Conservation (phyloP, 768 basidiomycete genomes). For the Clitopilus hobsonii region DNA sequence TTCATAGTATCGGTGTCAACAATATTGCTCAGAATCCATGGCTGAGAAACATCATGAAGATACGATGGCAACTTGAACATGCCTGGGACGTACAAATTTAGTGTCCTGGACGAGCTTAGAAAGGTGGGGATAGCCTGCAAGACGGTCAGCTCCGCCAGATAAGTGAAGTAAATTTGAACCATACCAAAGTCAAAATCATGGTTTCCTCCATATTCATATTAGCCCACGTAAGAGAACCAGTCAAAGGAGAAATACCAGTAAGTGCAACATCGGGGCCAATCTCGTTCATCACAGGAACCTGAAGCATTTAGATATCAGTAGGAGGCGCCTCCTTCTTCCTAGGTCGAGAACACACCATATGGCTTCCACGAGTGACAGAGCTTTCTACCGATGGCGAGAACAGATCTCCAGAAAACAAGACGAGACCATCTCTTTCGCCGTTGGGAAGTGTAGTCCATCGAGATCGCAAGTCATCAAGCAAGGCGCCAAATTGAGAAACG, state of each 20-base stretch:
- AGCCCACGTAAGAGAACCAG: conserved; percentile 1
- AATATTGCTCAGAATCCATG: conserved; percentile 90
- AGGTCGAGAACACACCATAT: conserved; percentile 57
- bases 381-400: conserved; percentile 87
- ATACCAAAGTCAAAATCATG: conserved; percentile 94
- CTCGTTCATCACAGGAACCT: conserved; percentile 85
- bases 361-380: conserved; percentile 83
- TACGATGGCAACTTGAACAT: conserved; percentile 2
- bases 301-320: conserved; percentile 2
- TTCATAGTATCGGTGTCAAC: conserved; percentile 59
- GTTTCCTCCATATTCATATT: conserved; percentile 54
- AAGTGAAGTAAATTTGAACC: conserved; percentile 25
- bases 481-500: conserved; percentile 79
- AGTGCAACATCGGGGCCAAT: conserved; percentile 77
- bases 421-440: conserved; percentile 62
- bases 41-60: conserved; percentile 42
- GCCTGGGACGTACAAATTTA: conserved; percentile 53
- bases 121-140: conserved; percentile 57
- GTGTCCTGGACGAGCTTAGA: conserved; percentile 67
- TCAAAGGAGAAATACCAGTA: no score
- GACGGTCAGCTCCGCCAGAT: not conserved
- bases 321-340: not conserved
- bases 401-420: conserved; percentile 85
- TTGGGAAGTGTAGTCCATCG: conserved; percentile 46
- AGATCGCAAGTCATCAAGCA: conserved; percentile 58